Percentiles rank a stretch among this genome's conserved stretches.
Conservation (phyloP, 108 stramenopile genomes). For the Mayamaea pseudoterrestris region DNA sequence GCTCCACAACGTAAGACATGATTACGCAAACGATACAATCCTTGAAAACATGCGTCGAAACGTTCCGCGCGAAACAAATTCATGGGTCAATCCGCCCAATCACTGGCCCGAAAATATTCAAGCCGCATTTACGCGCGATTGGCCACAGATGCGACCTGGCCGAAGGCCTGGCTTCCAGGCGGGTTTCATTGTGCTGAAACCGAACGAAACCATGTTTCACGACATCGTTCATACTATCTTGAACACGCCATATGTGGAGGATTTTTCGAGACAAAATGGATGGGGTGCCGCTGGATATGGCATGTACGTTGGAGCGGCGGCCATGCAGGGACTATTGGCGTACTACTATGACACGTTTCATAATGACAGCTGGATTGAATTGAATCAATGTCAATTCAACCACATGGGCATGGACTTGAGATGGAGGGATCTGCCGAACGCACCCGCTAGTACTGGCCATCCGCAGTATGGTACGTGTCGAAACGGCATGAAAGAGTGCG, state of each 20-base stretch:
- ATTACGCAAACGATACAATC: too few relatives aligned
- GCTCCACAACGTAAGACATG: too few relatives aligned
- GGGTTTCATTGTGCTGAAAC: conserved; percentile 39
- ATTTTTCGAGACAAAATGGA: conserved; percentile 23
- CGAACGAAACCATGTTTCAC: conserved; percentile 28
- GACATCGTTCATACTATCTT: conserved; percentile 28
- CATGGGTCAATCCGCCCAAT: conserved; percentile 18
- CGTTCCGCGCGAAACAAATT: conserved; percentile 32
- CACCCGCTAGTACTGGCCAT: not conserved
- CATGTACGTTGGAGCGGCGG: conserved; percentile 36
- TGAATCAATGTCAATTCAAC: conserved; percentile 49
- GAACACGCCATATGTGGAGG: conserved; percentile 30
- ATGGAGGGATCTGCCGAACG: conserved; percentile 1
- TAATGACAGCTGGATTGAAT: conserved; percentile 35
- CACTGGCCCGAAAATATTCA: conserved; percentile 28
- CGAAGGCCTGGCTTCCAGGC: conserved; percentile 36
- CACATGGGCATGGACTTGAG: conserved; percentile 29
- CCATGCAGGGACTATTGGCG: conserved; percentile 50
- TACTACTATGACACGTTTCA: conserved; percentile 48
- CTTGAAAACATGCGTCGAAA: conserved; percentile 3
- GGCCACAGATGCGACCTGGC: conserved; percentile 30
- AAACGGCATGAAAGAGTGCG: conserved; percentile 13
- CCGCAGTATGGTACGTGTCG: conserved; percentile 19
- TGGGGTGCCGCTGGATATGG: conserved; percentile 41
- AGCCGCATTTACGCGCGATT: conserved; percentile 45